Conservation (phyloP, 2,329 filamentous ascomycete genomes). For the Claviceps purpurea region DNA sequence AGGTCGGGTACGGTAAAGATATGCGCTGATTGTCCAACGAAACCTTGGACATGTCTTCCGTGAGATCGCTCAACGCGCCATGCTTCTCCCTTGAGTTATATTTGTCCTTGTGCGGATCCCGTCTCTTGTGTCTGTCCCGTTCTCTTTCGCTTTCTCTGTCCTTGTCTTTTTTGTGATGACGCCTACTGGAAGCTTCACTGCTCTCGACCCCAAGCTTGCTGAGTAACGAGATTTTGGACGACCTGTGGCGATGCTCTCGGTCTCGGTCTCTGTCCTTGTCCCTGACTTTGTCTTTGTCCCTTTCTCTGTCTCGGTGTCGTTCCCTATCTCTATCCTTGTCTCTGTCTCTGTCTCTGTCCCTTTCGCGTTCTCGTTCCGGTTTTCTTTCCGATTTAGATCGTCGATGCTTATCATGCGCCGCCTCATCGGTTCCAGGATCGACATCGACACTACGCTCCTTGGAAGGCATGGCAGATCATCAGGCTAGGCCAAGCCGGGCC, state of each 20-base stretch:
- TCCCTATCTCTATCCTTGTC: conserved; percentile 7
- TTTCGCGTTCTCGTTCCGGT: conserved; percentile 6
- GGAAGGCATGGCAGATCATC: conserved; percentile 26
- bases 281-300: background rate
- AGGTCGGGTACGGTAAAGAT: conserved; percentile 61
- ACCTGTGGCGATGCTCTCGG: conserved; percentile 23
- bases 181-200: conserved; percentile 25
- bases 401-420: conserved; percentile 25
- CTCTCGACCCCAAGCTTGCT: conserved; percentile 26
- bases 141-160: conserved; percentile 18
- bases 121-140: conserved; percentile 22
- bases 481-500: conserved; percentile 3
- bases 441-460: conserved; percentile 29
- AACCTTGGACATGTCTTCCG: conserved; percentile 30
- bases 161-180: conserved; percentile 18
- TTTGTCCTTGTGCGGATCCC: conserved; percentile 21
- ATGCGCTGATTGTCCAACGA: conserved; percentile 29
- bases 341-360: conserved; percentile 16
- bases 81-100: conserved; percentile 14
- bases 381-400: conserved; percentile 27
- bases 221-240: conserved; percentile 27
- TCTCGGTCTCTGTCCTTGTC: conserved; percentile 16
- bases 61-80: conserved; percentile 34
- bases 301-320: conserved; percentile 12
- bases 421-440: conserved; percentile 20